Percentiles rank a stretch among this genome's conserved stretches.
Evolutionary conservation across 2,329 filamentous ascomycete species (phyloP).

Genomic region (Fusarium continuum): DNA sequence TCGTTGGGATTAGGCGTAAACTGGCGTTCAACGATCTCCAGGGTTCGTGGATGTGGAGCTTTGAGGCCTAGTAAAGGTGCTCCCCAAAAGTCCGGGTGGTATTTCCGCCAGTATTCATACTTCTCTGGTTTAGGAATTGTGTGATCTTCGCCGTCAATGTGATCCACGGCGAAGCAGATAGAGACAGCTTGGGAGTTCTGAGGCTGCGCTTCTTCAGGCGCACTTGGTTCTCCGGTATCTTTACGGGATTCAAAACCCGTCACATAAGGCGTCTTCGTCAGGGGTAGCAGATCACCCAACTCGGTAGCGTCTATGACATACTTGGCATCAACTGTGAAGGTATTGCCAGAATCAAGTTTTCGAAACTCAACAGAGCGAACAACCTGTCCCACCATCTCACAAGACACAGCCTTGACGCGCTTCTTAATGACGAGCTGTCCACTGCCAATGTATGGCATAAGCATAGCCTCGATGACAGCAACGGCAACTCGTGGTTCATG

Average conservation of each 20-base stretch:
- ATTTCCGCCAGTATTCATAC: slow-evolving; percentile 41
- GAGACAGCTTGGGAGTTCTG: slow-evolving; percentile 43
- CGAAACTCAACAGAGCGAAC: slow-evolving; percentile 14
- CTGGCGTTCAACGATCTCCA: slow-evolving; percentile 43
- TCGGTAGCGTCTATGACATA: slow-evolving; percentile 34
- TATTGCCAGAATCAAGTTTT: neutral
- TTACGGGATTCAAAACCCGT: slow-evolving; percentile 40
- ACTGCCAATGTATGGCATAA: slow-evolving; percentile 40
- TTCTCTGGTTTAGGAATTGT: slow-evolving; percentile 34
- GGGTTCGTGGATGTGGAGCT: slow-evolving; percentile 41
- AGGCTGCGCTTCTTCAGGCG: slow-evolving; percentile 40
- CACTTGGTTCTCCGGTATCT: slow-evolving; percentile 42
- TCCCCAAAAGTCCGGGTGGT: slow-evolving; percentile 42
- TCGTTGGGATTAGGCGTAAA: slow-evolving; percentile 43
- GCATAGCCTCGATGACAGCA: slow-evolving; percentile 42
- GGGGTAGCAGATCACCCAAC: slow-evolving; percentile 29
- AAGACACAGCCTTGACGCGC: slow-evolving; percentile 29
- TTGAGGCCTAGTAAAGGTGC: slow-evolving; percentile 38
- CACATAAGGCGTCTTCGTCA: slow-evolving; percentile 39
- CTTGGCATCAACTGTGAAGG: slow-evolving; percentile 14
- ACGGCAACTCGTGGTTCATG: slow-evolving; percentile 44
- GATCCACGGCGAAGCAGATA: slow-evolving; percentile 44
- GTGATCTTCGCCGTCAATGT: slow-evolving; percentile 41
- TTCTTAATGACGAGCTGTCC: slow-evolving; percentile 38
- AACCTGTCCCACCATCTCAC: slow-evolving; percentile 23